phyloP scores from a whole-genome alignment of 108 stramenopile species.

The Cyclotella cryptica region DNA sequence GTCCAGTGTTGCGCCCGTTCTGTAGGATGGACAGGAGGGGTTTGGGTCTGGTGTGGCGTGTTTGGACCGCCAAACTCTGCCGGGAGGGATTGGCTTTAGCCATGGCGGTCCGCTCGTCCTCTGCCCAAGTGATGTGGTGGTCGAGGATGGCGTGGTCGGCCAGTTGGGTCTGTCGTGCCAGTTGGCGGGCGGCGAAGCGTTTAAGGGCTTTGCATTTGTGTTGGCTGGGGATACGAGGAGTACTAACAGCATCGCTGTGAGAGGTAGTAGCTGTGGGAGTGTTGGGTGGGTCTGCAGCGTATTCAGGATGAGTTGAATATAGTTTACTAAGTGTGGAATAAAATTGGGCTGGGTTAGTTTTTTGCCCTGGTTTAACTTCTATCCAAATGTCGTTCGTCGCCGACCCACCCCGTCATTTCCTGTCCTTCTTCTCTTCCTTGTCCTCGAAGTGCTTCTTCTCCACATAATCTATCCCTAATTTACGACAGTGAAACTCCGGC shows the following conservation, averaged over 20 bases:
- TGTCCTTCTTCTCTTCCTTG: neutral
- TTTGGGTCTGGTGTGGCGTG: neutral
- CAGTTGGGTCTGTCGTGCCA: neutral
- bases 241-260: too few relatives aligned
- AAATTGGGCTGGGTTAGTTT: neutral
- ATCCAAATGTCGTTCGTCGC: neutral
- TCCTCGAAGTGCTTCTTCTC: neutral
- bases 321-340: neutral
- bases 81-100: neutral
- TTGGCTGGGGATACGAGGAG: neutral
- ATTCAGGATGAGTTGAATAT: neutral
- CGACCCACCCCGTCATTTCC: neutral
- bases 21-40: neutral
- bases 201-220: neutral
- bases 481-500: too few relatives aligned
- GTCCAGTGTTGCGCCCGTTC: neutral
- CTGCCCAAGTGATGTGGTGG: neutral
- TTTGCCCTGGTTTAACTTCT: neutral
- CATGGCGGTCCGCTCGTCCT: neutral
- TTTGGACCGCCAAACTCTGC: neutral
- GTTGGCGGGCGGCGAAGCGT: neutral
- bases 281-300: constrained; percentile 6
- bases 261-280: neutral
- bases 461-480: too few relatives aligned
- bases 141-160: neutral